Base-by-base conservation (phyloP, 2,329 filamentous ascomycete species). In the Aspergillus aculeatus region DNA sequence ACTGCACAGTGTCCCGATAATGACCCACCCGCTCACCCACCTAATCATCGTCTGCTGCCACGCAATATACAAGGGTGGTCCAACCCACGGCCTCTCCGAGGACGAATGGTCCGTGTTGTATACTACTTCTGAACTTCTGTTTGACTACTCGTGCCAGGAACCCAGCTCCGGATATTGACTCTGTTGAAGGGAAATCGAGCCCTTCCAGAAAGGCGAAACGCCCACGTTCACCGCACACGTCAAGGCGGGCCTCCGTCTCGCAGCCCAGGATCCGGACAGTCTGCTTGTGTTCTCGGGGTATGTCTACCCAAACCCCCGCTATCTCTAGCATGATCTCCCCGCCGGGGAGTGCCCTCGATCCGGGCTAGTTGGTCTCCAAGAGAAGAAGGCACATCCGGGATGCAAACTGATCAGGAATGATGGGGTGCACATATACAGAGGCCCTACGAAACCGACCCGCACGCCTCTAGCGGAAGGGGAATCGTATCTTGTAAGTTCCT, bases 41-140 rank as follows among this genome's bases (percentile, higher is more conserved):
- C 82, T 96, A 11, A 85, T 96, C 54, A 78, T 96, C 51, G 89
- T 96, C 54, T 95, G 91, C 79, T 93, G 92, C 73, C 92, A 96
- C 76, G 90, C 86, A 29, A 91, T 94, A 59, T 96, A 89, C 82
- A 76, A 81, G 14, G 87, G 87, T 26, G 86, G 86, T 0, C 78
- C 81, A 2, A 74, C 76, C 1, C 73, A 75, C 1, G 86, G 86
- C 35, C 63, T 71, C 21, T 77, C 83, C 60, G 86, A 89, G 69
- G 63, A 77, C 5, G 86, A 90, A 71, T 91, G 88, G 87, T 78
- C 60, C 58, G 66, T 59, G 4, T 16, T 35, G 32, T 35, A 35
- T 12, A 12, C 29, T 26, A 48, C 11, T 16, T 9, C 5, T 32
- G n/a, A n/a, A n/a, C 24, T 21, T 35, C 51, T 16, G 26, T 29